Evolutionary conservation across 768 basidiomycete species (phyloP).

Genomic region (Hygrocybe punicea): DNA sequence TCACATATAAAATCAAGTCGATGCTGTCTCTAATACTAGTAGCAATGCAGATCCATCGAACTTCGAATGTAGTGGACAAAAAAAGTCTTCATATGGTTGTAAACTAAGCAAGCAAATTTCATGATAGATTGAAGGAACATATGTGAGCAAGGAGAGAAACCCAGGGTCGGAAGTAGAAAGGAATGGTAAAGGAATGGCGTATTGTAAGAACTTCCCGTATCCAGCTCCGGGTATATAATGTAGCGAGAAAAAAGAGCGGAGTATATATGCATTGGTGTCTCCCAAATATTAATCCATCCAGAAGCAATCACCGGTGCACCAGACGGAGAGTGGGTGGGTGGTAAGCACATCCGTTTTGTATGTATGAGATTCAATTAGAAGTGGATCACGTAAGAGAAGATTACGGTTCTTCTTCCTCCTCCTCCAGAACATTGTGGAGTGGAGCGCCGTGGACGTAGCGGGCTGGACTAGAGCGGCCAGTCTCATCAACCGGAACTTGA

Average conservation of each 20-base stretch:
- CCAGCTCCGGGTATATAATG: conserved; percentile 1
- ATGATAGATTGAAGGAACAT: no score
- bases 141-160: background rate
- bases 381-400: background rate
- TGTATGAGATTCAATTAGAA: background rate
- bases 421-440: conserved; percentile 81
- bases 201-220: background rate
- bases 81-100: no score
- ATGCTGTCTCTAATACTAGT: no score
- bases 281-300: background rate
- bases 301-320: no score
- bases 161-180: background rate
- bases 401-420: conserved; percentile 61
- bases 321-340: no score
- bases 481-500: conserved; percentile 39
- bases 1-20: no score
- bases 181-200: background rate
- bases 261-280: background rate
- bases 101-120: no score
- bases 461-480: conserved; percentile 59
- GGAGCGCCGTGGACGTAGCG: conserved; percentile 84
- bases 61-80: no score
- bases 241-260: background rate
- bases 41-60: no score
- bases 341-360: background rate